Base-by-base conservation (phyloP, 2,329 filamentous ascomycete species). In the Nothomitra cinnamomea region DNA sequence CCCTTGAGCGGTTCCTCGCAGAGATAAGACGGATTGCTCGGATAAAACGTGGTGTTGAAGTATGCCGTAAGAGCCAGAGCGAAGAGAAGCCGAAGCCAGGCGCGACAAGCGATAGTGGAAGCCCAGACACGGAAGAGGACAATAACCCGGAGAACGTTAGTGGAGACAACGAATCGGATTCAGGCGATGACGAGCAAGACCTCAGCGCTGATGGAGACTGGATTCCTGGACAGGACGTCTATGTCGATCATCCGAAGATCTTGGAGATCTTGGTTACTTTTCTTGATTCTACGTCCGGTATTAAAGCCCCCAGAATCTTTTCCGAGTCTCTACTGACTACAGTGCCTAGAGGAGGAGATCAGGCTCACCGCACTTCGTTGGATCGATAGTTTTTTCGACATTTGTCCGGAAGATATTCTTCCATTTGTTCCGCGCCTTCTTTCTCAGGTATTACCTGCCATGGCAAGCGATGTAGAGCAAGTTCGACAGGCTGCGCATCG, bases 331-430 rank as follows among this genome's bases (percentile, higher is more conserved):
- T 21, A 51, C 60, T 63, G 49, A 63, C 47, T 4, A 21, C 57
- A 66, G 57, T 61, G 61, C 53, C 53, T 59, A 82, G 89, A 95
- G 64, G 88, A 96, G 65, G 87, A 95, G 62, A 89, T 94, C 58
- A 78, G 95, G 45, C 75, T 95, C 40, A 94, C 94, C 53, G 88
- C 89, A 2, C 73, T 98, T 25, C 80, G 87, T 57, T 98, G 92
- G 92, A 88, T 98, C 58, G 88, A 95, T 59, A 85, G 85, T 56
- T 95, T 98, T 65, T 84, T 98, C 60, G 89, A 96, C 58, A 96
- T 98, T 47, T 95, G 89, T 61, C 90, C 92, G 0, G 92, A 95
- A 64, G 92, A 98, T 62, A 94, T 98, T 2, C 75, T 98, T 42
- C 85, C 86, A 2, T 96, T 96, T 65, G 92, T 94, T 0, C 94